Evolutionary conservation across 371 early-diverging fungal genomes (phyloP), one percentile per base, ranked within the genome.

Genomic region (Umbelopsis sp.): DNA sequence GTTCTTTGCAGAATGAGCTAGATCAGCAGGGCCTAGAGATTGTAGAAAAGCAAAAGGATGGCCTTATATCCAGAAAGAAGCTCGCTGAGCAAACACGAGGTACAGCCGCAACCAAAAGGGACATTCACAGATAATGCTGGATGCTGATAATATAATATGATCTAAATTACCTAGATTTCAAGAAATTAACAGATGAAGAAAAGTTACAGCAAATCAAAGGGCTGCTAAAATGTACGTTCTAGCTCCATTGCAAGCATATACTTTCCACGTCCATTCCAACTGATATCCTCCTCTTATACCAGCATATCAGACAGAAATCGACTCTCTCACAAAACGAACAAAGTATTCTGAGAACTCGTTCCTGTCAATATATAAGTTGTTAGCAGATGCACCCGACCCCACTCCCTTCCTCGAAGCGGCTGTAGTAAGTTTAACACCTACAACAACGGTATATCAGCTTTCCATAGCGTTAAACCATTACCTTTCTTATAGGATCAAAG

Each of bases 271-370:
- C 12, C 1, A 41, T 2, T 7, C 41, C 7, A 41, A 41, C 41
- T 41, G 12, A 41, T 41, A 12, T 4, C 41, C 7, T 41, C 41
- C 7, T 41, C 22, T 22, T 22, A 1, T 41, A 41, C 24, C 65
- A 83, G 94, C 89, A 4, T 97, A 96, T 78, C 96, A 96, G 73
- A 73, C 83, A 67, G 97, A 97, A 75, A 97, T 97, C 66, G 97
- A 97, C 72, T 82, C 81, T 50, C 85, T 97, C 66, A 94, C 95
- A 8, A 90, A 89, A 68, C 82, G 95, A 52, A 91, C 92, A 48
- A 96, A 95, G 76, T 86, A 80, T 57, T 88, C 94, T n/a, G 94
- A 96, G 68, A 90, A 87, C 63, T 87, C 89, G 12, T 95, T 96
- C 72, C 76, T 96, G 57, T 84, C 85, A 37, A 76, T 96, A 18